Percentiles rank a stretch among this genome's conserved stretches.
Evolutionary conservation across 2,329 filamentous ascomycete genomes (phyloP).

Genomic region (Xylaria multiplex): DNA sequence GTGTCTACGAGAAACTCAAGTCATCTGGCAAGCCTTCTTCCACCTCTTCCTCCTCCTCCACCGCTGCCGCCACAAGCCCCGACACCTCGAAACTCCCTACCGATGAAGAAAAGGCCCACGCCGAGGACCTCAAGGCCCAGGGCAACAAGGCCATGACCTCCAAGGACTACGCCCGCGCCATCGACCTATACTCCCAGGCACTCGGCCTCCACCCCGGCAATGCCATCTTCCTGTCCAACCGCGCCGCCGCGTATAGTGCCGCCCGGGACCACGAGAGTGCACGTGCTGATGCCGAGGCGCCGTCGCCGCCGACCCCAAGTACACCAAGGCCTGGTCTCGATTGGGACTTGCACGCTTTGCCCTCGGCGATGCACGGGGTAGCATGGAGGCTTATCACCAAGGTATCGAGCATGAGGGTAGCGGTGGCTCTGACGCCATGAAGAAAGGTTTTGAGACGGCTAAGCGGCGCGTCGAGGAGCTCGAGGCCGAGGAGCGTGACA

Average conservation of each 20-base stretch:
- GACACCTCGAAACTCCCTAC: conserved; percentile 50
- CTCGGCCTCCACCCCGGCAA: conserved; percentile 84
- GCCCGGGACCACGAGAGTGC: conserved; percentile 85
- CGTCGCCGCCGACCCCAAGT: conserved; percentile 85
- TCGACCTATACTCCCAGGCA: conserved; percentile 88
- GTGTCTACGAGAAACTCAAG: conserved; percentile 95
- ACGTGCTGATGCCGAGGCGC: conserved; percentile 90
- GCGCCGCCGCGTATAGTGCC: conserved; percentile 91
- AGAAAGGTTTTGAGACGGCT: conserved; percentile 94
- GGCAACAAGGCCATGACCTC: conserved; percentile 95
- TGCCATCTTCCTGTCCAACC: conserved; percentile 97
- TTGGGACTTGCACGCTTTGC: conserved; percentile 92
- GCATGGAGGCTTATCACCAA: conserved; percentile 92
- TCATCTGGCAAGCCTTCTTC: conserved; percentile 54
- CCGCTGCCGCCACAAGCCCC: conserved; percentile 54
- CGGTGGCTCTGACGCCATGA: conserved; percentile 96
- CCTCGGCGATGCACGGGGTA: conserved; percentile 87
- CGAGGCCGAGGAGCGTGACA: conserved; percentile 62
- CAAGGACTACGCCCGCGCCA: conserved; percentile 86
- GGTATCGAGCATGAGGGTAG: conserved; percentile 95
- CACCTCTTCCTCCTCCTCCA: conserved; percentile 52
- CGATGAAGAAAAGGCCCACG: conserved; percentile 77
- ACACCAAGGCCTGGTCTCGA: conserved; percentile 97
- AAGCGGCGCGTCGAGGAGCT: conserved; percentile 87
- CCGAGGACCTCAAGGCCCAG: conserved; percentile 86